These are phyloP conservation scores for Colletotrichum scovillei DNA, from an alignment of 2,329 filamentous ascomycete genomes.

Conservation along the genomic window DNA sequence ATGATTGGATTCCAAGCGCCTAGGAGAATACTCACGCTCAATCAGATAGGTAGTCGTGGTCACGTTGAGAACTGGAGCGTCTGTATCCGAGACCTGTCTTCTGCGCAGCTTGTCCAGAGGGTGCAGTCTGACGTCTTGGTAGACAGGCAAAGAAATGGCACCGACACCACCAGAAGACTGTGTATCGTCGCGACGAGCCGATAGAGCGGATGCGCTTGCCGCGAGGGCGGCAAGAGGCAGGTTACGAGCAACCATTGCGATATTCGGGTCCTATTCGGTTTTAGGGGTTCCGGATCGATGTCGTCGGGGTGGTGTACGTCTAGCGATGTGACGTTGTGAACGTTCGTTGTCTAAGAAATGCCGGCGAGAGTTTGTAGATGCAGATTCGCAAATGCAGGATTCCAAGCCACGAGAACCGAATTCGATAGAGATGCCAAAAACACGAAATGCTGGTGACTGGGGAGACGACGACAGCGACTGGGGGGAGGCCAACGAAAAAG, in stretches of 20 bases:
- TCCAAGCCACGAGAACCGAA: conserved; percentile 7
- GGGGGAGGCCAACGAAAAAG: conserved; percentile 11
- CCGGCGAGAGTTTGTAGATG: background rate
- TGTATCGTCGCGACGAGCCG: conserved; percentile 13
- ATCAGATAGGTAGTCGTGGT: conserved; percentile 37
- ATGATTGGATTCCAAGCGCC: too few relatives aligned
- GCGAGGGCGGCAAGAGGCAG: conserved; percentile 20
- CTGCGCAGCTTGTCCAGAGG: conserved; percentile 32
- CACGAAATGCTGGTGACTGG: background rate
- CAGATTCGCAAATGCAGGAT: conserved; percentile 8
- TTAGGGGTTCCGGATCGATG: background rate
- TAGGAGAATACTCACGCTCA: conserved; percentile 22
- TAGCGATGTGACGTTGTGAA: background rate
- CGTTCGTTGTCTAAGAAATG: background rate
- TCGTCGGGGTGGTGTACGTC: background rate
- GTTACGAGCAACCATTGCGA: conserved; percentile 15
- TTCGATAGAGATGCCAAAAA: conserved; percentile 12
- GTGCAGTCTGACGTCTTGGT: conserved; percentile 33
- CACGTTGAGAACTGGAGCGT: conserved; percentile 32
- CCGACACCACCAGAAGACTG: conserved; percentile 19
- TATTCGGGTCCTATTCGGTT: background rate
- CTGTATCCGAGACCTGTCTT: conserved; percentile 30
- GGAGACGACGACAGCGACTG: background rate
- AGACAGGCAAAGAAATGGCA: conserved; percentile 34
- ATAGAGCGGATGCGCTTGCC: conserved; percentile 16